Percentiles rank a stretch among this genome's conserved stretches.
Evolutionary conservation across 2,329 filamentous ascomycete genomes (phyloP).

Genomic region (Didymella sp.): DNA sequence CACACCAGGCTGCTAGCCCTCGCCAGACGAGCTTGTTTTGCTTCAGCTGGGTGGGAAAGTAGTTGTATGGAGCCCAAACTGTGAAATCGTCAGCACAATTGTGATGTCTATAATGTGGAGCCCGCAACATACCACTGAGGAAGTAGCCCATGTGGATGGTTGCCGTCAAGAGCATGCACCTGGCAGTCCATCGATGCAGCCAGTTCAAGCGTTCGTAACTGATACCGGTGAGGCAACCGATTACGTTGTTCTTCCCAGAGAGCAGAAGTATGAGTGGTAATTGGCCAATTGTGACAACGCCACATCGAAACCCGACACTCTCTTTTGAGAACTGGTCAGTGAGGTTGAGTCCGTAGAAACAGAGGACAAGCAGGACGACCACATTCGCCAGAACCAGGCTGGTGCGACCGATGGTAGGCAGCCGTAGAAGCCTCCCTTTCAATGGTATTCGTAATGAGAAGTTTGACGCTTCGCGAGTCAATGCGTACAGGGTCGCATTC

Average conservation of each 20-base stretch:
- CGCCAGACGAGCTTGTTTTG: conserved; percentile 71
- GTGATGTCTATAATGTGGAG: background rate
- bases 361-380: conserved; percentile 61
- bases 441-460: conserved; percentile 51
- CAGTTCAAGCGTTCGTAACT: conserved; percentile 75
- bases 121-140: conserved; percentile 48
- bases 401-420: conserved; percentile 49
- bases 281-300: conserved; percentile 61
- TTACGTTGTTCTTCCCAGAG: conserved; percentile 62
- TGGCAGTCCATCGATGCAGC: conserved; percentile 75
- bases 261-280: conserved; percentile 64
- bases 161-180: conserved; percentile 71
- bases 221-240: conserved; percentile 67
- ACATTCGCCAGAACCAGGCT: conserved; percentile 56
- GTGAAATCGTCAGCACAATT: conserved; percentile 21
- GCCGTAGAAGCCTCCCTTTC: conserved; percentile 48
- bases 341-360: conserved; percentile 63
- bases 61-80: conserved; percentile 67
- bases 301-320: conserved; percentile 63
- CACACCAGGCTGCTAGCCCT: conserved; percentile 70
- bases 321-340: conserved; percentile 60
- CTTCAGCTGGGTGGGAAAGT: conserved; percentile 64
- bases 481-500: conserved; percentile 62
- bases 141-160: conserved; percentile 76
- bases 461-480: conserved; percentile 62